Conservation (phyloP, 371 early-diverging fungal species). For the Coemansia sp. region DNA sequence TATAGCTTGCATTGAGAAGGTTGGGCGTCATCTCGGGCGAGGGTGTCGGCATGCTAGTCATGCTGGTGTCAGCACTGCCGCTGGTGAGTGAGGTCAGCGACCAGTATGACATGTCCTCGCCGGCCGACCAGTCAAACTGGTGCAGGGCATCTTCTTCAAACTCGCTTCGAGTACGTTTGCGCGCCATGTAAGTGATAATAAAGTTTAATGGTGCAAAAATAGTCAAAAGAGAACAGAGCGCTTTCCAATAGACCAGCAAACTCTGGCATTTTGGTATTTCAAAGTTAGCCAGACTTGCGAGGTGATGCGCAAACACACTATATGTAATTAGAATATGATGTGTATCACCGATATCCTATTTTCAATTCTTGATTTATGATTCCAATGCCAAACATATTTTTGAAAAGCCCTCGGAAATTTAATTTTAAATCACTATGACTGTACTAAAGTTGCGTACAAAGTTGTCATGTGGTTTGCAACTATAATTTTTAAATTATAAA, state of each 20-base stretch:
- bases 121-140: slow-evolving; percentile 22
- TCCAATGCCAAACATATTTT: neutral
- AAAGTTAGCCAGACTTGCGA: neutral
- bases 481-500: too few relatives aligned
- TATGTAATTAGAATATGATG: neutral
- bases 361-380: neutral
- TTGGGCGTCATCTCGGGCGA: neutral
- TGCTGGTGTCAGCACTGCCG: slow-evolving; percentile 10
- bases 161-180: slow-evolving; percentile 6
- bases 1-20: neutral
- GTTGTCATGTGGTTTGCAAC: too few relatives aligned
- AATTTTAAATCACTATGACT: too few relatives aligned
- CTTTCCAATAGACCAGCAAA: neutral
- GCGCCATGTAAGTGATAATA: neutral
- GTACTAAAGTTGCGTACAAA: too few relatives aligned
- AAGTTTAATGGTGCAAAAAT: neutral
- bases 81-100: slow-evolving; percentile 20
- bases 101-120: slow-evolving; percentile 21
- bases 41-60: slow-evolving; percentile 14
- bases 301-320: neutral
- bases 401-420: neutral
- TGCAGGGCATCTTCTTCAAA: neutral
- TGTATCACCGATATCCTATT: neutral
- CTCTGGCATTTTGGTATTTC: neutral
- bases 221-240: neutral